These are phyloP conservation scores for Dictyostelium brefeldianum DNA, from an alignment of 78 protist species.

Conservation along the genomic window DNA sequence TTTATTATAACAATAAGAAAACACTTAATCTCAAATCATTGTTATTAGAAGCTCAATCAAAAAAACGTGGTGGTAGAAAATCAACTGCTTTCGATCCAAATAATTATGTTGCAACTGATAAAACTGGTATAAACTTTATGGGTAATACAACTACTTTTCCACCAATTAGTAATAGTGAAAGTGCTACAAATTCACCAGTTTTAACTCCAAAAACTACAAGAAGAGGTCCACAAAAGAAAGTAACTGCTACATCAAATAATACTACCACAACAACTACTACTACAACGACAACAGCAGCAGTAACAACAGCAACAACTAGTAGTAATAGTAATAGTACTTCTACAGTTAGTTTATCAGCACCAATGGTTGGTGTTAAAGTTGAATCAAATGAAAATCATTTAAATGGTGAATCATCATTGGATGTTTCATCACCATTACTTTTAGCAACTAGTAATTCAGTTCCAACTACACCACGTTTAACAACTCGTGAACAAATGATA, in stretches of 20 bases:
- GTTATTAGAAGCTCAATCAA: slow-evolving; percentile 38
- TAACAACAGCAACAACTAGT: not conserved
- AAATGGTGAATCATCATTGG: not conserved
- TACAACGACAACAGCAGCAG: not conserved
- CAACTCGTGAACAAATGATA: slow-evolving; percentile 53
- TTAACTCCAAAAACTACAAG: slow-evolving; percentile 27
- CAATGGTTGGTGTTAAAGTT: not conserved
- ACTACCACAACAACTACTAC: not conserved
- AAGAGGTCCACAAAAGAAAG: slow-evolving; percentile 5
- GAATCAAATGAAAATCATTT: not conserved
- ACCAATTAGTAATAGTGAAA: not conserved
- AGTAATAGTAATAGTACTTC: not conserved
- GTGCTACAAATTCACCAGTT: slow-evolving; percentile 25
- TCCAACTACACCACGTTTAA: slow-evolving; percentile 56
- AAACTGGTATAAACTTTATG: not conserved
- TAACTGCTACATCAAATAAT: not conserved
- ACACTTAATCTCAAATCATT: slow-evolving; percentile 53
- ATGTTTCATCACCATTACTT: not conserved
- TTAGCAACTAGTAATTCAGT: not conserved
- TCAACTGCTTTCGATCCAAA: slow-evolving; percentile 6
- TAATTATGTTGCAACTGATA: slow-evolving; percentile 22
- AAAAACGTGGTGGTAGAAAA: slow-evolving; percentile 46
- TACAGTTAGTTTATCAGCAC: not conserved
- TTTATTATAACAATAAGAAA: slow-evolving; percentile 77
- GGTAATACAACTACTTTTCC: not conserved